Evolutionary conservation across 2,329 filamentous ascomycete species (phyloP), one percentile per base, ranked within the genome.

Genomic region (Aphanocladium album): DNA sequence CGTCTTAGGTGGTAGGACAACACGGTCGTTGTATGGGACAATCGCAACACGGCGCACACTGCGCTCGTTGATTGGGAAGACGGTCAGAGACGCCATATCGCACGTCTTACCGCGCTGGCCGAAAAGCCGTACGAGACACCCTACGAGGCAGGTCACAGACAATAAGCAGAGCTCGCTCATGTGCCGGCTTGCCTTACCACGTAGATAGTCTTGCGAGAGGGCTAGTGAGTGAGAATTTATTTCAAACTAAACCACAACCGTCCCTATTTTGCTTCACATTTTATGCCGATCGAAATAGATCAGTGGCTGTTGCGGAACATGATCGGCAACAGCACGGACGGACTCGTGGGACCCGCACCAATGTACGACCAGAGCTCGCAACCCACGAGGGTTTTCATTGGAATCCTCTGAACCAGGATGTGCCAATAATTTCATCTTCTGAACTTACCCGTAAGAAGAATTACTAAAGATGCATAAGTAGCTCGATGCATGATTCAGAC

Each of bases 1-100:
- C 80, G 88, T 25, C 81, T 96, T 54, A 89, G 88, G 72, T 96
- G 91, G 91, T 85, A 86, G 66, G 80, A 85, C 47, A 83, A 85
- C n/a, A 93, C 89, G 0, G 90, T 96, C 1, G 89, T 95, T 2
- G 86, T 93, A 1, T 96, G 90, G 90, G 91, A 95, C 72, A 95
- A 93, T 76, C 81, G 90, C 35, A 84, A 93, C 0, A 92, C 89
- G 11, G 83, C 86, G 66, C 91, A 96, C 73, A 89, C 89, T 7
- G 91, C 91, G 2, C 77, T 93, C 43, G 78, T 93, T 3, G 91
- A 96, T 72, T 96, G 91, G 91, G 84, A 89, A 66, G 85, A 85
- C 70, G 90, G 90, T 3, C 85, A 90, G 73, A 80, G 91, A 62
- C 82, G 91, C 55, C 91, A 96, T 75, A 74, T 96, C 63, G 91